phyloP scores from a whole-genome alignment of 2,329 filamentous ascomycete genomes.

The Alternaria alternata region DNA sequence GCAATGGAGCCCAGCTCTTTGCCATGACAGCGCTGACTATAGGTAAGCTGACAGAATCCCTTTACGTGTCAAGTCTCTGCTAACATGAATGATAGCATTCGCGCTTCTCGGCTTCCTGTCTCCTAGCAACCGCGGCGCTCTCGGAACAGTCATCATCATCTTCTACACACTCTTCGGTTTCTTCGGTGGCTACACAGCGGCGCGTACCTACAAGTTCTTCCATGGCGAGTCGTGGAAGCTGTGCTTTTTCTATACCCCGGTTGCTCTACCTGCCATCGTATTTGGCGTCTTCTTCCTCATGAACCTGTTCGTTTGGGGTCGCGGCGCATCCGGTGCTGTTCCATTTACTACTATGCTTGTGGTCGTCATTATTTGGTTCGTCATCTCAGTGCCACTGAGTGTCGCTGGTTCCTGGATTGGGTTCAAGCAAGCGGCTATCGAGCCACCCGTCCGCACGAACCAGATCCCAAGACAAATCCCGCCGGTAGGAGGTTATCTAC shows the following conservation, averaged over 20 bases:
- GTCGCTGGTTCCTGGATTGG: constrained; percentile 91
- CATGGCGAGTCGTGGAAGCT: constrained; percentile 93
- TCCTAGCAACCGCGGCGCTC: constrained; percentile 91
- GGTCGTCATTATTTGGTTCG: constrained; percentile 92
- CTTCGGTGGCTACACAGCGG: constrained; percentile 88
- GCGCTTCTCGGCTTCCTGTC: constrained; percentile 94
- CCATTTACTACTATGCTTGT: constrained; percentile 97
- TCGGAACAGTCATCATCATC: constrained; percentile 91
- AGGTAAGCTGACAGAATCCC: constrained; percentile 48
- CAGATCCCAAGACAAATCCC: constrained; percentile 98
- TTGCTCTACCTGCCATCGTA: constrained; percentile 84
- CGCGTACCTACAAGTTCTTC: constrained; percentile 93
- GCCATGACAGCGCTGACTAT: constrained; percentile 98
- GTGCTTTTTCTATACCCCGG: constrained; percentile 87
- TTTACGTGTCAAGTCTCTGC: background rate
- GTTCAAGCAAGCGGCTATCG: constrained; percentile 74
- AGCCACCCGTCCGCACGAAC: constrained; percentile 90
- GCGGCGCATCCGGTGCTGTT: constrained; percentile 89
- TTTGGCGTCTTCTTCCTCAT: constrained; percentile 91
- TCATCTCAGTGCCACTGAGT: constrained; percentile 92
- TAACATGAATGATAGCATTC: constrained; percentile 63
- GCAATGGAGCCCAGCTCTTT: constrained; percentile 94
- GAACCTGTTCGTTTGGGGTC: constrained; percentile 95
- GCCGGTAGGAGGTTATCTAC: constrained; percentile 81
- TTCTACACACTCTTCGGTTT: constrained; percentile 94